These are phyloP conservation scores for Conticribra guillardii DNA, from an alignment of 108 stramenopile species.

Conservation along the genomic window DNA sequence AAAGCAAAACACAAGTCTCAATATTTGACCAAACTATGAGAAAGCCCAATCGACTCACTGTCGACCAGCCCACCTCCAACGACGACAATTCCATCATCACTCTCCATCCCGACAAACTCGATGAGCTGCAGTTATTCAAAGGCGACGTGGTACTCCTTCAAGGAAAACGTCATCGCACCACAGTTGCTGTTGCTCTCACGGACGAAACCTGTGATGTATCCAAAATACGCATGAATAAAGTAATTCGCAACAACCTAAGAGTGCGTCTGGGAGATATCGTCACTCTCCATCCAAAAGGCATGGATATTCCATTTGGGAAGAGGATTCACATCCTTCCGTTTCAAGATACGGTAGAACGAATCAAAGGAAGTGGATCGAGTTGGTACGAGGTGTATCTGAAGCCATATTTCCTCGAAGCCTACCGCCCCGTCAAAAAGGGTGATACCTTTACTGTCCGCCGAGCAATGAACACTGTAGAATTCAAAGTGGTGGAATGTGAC, in stretches of 20 bases:
- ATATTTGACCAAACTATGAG: conserved; percentile 39
- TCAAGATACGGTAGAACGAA: conserved; percentile 81
- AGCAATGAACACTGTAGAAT: conserved; percentile 86
- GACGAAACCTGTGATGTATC: conserved; percentile 72
- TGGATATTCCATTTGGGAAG: conserved; percentile 80
- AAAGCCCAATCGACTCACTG: conserved; percentile 76
- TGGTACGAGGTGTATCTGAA: conserved; percentile 85
- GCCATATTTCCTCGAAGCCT: conserved; percentile 86
- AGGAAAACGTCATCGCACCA: conserved; percentile 78
- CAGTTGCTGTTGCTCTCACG: conserved; percentile 76
- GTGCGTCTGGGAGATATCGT: conserved; percentile 80
- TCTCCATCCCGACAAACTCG: conserved; percentile 61
- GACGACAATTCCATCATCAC: conserved; percentile 76
- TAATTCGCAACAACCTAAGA: conserved; percentile 79
- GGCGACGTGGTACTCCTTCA: conserved; percentile 80
- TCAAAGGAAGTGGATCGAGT: conserved; percentile 55
- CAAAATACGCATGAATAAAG: conserved; percentile 83
- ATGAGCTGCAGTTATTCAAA: conserved; percentile 76
- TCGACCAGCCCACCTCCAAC: conserved; percentile 68
- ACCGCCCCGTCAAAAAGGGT: conserved; percentile 80
- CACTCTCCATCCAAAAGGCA: conserved; percentile 57
- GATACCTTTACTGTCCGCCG: conserved; percentile 78
- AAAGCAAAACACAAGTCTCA: conserved; percentile 1
- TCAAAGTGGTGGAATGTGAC: conserved; percentile 84
- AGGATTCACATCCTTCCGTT: conserved; percentile 77